Evolutionary conservation across 768 basidiomycete species (phyloP), one percentile per base, ranked within the genome.

Genomic region (Exsudoporus frostii): DNA sequence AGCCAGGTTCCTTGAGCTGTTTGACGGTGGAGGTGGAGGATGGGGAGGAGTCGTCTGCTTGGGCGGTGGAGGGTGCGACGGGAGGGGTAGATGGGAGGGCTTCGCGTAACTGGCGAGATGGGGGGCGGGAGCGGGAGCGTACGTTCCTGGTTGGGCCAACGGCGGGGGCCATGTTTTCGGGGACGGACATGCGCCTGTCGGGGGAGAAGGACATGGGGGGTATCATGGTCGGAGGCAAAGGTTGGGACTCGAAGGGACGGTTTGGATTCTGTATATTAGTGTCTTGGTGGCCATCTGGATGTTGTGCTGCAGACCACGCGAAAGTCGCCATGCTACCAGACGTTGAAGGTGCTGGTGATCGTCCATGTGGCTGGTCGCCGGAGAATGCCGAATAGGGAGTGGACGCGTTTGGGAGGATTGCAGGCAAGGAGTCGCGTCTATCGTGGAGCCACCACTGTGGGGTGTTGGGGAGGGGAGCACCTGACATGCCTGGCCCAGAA

Each of bases 111-210:
- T 81, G 78, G 57, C 84, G 83, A 45, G 86, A 88, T 25, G 87
- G 83, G 2, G 87, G 86, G 14, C 88, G 84, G 32, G 88, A 89
- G 56, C 81, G 78, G 22, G 84, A 80, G 56, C 86, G 84, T 46
- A 86, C 67, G 46, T 73, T 78, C 63, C 86, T 77, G 34, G 77
- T 75, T 33, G 78, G 74, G 41, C 73, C 73, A 45, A 75, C 62
- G 22, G 79, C 61, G 30, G 77, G 69, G 24, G 79, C 71, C 32
- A 77, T 65, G 56, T 77, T 77, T 65, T 84, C 82, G 48, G 87
- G 85, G 39, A 85, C 83, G 22, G 89, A 90, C 85, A 89, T 86
- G 62, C 89, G 78, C 53, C 89, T 81, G 73, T 90, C 88, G 40
- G 79, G 74, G 36, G 76, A 63, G 59, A 82, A 86, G 67, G 76